Evolutionary conservation across 1,284 basidiomycete genomes (phyloP).

Genomic region (Cystobasidium sp.): DNA sequence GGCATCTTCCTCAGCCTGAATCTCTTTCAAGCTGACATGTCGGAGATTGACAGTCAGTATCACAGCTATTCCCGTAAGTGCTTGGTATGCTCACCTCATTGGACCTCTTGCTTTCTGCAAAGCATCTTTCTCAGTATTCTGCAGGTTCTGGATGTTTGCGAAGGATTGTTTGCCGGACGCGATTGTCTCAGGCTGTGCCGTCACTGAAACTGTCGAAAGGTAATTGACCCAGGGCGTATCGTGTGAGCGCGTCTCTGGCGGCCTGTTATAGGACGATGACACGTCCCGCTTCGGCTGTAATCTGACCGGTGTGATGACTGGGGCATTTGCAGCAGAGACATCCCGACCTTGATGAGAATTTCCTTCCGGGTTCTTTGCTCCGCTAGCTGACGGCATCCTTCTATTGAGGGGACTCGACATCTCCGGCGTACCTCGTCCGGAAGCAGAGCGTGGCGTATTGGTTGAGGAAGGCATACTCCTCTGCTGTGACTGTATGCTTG

Average conservation of each 20-base stretch:
- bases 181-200: not conserved
- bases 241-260: conserved; percentile 23
- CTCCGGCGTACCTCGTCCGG: conserved; percentile 9
- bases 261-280: conserved; percentile 46
- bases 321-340: conserved; percentile 10
- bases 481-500: conserved; percentile 8
- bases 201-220: conserved; percentile 57
- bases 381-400: conserved; percentile 1
- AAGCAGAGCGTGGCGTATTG: not conserved
- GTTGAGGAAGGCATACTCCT: not conserved
- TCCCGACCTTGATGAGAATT: not conserved
- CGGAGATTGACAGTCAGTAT: conserved; percentile 29
- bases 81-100: conserved; percentile 7
- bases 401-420: not conserved
- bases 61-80: not conserved
- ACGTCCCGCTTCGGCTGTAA: conserved; percentile 22
- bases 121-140: conserved; percentile 64
- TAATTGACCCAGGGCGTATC: conserved; percentile 54
- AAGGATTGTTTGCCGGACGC: conserved; percentile 63
- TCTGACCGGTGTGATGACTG: conserved; percentile 50
- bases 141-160: conserved; percentile 77
- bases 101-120: conserved; percentile 44
- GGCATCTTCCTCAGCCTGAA: conserved; percentile 52
- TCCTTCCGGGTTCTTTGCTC: not conserved
- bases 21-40: conserved; percentile 48